Evolutionary conservation across 768 basidiomycete species (phyloP), one percentile per base, ranked within the genome.

Genomic region (Tremella yokohamensis): DNA sequence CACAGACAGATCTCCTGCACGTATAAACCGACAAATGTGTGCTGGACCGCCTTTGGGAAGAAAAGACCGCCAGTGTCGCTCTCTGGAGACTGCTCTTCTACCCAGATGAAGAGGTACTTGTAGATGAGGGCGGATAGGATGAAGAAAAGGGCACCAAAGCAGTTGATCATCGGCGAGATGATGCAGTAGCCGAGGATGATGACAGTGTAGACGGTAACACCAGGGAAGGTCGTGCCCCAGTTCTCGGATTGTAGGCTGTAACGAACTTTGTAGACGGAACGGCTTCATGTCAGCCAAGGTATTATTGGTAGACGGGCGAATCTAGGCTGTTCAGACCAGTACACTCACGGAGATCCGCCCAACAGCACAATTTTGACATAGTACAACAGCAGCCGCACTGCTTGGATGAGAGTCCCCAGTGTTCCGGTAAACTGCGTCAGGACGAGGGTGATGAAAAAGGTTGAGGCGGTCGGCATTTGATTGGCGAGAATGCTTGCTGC

Each of bases 121-220:
- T 88, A 90, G 37, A 90, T 77, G 59, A 84, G 79, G 76, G 87
- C 93, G 78, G 90, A 88, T 44, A 86, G 76, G 76, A 88, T 85
- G 81, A 98, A 96, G 1, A 89, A 85, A 25, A 81, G 80, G 63
- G 84, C 84, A 1, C 89, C 85, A 47, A 98, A 84, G 8, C 93
- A 93, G 63, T 90, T 93, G 79, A 96, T 92, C 71, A 98, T 81
- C 0, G 94, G 93, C 6, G 90, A 86, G 64, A 97, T 93, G 72
- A 92, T 82, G 34, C 85, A 86, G 79, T 97, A 98, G 6, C 68
- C 68, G 29, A 76, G 63, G 58, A 69, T 82, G 76, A 96, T 92
- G 39, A 92, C 87, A 39, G 84, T 83, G 45, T 96, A 78, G 2
- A 96, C 83, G 0, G 92, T 90, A 38, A 85, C 82, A 20, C 76